Conservation (phyloP, 352 stramenopile species). For the Phytophthora quininea region DNA sequence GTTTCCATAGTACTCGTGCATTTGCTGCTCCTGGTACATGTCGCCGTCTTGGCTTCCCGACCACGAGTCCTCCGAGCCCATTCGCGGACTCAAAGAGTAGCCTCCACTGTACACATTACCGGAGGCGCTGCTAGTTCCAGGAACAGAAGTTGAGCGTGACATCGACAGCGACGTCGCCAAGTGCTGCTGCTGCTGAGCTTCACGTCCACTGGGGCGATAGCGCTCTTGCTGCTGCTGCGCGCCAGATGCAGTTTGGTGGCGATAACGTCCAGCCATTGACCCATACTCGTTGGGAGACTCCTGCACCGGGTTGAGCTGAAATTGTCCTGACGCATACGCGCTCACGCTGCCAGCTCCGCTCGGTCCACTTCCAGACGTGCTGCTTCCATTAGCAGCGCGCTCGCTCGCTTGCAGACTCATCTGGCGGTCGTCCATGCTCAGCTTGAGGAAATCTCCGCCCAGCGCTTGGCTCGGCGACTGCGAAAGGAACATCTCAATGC, state of each 20-base stretch:
- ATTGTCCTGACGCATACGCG: conserved; percentile 51
- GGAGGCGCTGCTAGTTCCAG: conserved; percentile 40
- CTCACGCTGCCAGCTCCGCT: conserved; percentile 13
- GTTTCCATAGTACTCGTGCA: conserved; percentile 57
- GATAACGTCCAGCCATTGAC: conserved; percentile 27
- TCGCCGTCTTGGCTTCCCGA: conserved; percentile 51
- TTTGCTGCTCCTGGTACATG: conserved; percentile 49
- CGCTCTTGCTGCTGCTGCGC: conserved; percentile 35
- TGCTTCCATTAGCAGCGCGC: conserved; percentile 15
- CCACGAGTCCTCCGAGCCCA: conserved; percentile 58
- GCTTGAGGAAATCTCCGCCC: conserved; percentile 77
- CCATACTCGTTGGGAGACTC: conserved; percentile 51
- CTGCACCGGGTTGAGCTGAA: conserved; percentile 54
- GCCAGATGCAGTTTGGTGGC: conserved; percentile 19
- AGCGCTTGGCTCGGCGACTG: conserved; percentile 82
- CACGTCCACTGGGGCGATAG: conserved; percentile 25
- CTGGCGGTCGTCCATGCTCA: conserved; percentile 70
- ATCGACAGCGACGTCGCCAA: conserved; percentile 42
- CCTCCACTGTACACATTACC: conserved; percentile 37
- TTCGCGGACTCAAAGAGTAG: conserved; percentile 53
- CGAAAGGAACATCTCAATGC: conserved; percentile 89
- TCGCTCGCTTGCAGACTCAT: conserved; percentile 41
- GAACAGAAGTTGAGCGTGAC: conserved; percentile 41
- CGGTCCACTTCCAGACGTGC: conserved; percentile 7
- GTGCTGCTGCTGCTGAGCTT: conserved; percentile 19